Evolutionary conservation across 208 protist species (phyloP).

Genomic region (Wallacemonas sp.): DNA sequence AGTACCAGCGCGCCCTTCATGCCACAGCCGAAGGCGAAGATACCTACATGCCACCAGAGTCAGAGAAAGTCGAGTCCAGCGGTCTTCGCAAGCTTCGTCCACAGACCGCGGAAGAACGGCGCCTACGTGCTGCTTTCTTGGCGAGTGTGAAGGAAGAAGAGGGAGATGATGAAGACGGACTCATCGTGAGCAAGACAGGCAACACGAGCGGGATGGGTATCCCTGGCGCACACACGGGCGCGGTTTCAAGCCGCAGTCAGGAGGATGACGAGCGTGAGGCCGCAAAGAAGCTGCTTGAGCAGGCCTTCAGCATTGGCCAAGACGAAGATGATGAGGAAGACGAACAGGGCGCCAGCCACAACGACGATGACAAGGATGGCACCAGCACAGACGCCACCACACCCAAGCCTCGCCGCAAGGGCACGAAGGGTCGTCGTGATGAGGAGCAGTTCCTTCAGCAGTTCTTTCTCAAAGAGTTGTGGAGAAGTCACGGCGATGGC

Average conservation of each 20-base stretch:
- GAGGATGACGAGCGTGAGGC: background rate
- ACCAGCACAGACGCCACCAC: background rate
- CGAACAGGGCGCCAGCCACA: slow-evolving; percentile 7
- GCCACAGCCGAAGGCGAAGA: slow-evolving; percentile 31
- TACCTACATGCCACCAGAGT: slow-evolving; percentile 4
- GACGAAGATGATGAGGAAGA: slow-evolving; percentile 18
- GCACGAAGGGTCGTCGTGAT: slow-evolving; percentile 13
- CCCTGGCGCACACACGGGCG: too few species aligned
- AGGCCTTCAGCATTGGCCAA: slow-evolving; percentile 16
- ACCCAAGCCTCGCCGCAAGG: background rate
- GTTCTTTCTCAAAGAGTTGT: slow-evolving; percentile 68
- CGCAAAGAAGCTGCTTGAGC: slow-evolving; percentile 19
- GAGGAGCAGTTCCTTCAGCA: slow-evolving; percentile 57
- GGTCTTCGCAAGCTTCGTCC: slow-evolving; percentile 54
- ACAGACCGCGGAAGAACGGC: slow-evolving; percentile 59
- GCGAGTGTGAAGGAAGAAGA: slow-evolving; percentile 32
- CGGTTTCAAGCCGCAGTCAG: too few species aligned
- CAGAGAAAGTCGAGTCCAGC: slow-evolving; percentile 23
- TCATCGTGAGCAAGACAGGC: slow-evolving; percentile 10
- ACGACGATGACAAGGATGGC: background rate
- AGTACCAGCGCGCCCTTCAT: slow-evolving; percentile 73
- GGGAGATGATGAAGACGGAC: slow-evolving; percentile 11
- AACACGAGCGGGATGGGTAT: slow-evolving; percentile 1
- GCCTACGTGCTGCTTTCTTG: slow-evolving; percentile 74
- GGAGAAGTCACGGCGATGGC: slow-evolving; percentile 26